phyloP scores from a whole-genome alignment of 2,329 filamentous ascomycete genomes.

The Metarhizium brunneum region DNA sequence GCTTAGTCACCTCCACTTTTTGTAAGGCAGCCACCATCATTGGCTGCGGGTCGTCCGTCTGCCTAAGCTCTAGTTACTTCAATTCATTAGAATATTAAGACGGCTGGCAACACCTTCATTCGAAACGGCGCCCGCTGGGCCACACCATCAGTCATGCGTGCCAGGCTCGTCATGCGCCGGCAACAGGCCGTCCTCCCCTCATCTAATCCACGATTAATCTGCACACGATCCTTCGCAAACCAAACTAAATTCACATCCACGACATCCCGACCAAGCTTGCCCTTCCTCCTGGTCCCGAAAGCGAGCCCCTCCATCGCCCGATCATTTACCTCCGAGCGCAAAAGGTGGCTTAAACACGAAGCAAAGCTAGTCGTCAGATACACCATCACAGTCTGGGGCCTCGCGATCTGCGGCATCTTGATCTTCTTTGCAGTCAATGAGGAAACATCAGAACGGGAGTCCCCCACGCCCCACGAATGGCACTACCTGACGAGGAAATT shows the following conservation, averaged over 20 bases:
- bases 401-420: slow-evolving; percentile 48
- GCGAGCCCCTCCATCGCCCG: slow-evolving; percentile 51
- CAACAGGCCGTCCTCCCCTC: slow-evolving; percentile 7
- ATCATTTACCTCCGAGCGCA: slow-evolving; percentile 71
- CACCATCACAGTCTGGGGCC: slow-evolving; percentile 55
- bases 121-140: slow-evolving; percentile 1
- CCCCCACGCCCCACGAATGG: slow-evolving; percentile 81
- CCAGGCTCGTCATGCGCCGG: slow-evolving; percentile 27
- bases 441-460: slow-evolving; percentile 64
- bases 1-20: slow-evolving; percentile 2
- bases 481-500: slow-evolving; percentile 57
- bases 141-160: slow-evolving; percentile 24
- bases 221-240: slow-evolving; percentile 17
- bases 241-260: slow-evolving; percentile 19
- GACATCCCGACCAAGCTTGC: slow-evolving; percentile 26
- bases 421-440: slow-evolving; percentile 60
- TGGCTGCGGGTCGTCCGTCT: too few relatives aligned
- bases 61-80: too few relatives aligned
- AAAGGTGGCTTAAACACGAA: slow-evolving; percentile 60
- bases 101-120: neutral
- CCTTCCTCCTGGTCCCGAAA: slow-evolving; percentile 39
- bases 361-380: slow-evolving; percentile 61
- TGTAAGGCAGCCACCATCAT: too few relatives aligned
- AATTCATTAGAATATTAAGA: neutral
- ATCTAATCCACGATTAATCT: slow-evolving; percentile 11